Evolutionary conservation across 75 land plant species (phyloP), one percentile per base, ranked within the genome.

Genomic region (Ceratopteris richardii): DNA sequence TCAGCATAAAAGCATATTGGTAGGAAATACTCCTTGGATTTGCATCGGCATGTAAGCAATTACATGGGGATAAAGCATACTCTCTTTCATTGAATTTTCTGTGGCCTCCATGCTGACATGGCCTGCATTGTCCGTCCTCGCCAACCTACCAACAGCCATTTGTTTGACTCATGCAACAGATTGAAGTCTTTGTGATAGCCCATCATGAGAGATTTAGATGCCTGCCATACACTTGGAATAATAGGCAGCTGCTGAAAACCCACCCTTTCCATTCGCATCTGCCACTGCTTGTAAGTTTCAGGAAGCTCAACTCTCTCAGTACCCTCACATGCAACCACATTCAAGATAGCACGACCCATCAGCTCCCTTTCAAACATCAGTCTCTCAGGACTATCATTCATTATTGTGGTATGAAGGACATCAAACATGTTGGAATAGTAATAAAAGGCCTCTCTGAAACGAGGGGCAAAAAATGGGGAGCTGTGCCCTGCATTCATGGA

Each of bases 271-370:
- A 67, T 71, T 54, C 94, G 57, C 0, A 55, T 65, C 56, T 85
- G 94, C 97, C 97, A 92, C 68, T 88, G 86, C 64, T 73, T 82
- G 67, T 88, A 92, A 0, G 94, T 72, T 62, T 92, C 97, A 2
- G 97, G 80, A 52, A 86, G 70, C 50, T 88, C 94, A 11, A 88
- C 63, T 60, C 94, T 77, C 61, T 84, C 84, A 23, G 55, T 1
- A 1, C 89, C 97, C 64, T 92, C 97, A 48, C 97, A 92, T 0
- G 94, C 83, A 17, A 92, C 68, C 3, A 82, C 73, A 61, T 92
- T 92, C 63, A 92, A 41, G 6, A 72, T 78, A 26, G 82, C 84
- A 25, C 78, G 55, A 3, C 86, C 97, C 12, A 75, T 44, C 3
- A 85, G 17, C 6, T 79, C 76, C 42, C 57, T 72, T 62, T 88